Evolutionary conservation across 345 rosid species (phyloP), one percentile per base, ranked within the genome.

Genomic region (Sisymbrium altissimum): DNA sequence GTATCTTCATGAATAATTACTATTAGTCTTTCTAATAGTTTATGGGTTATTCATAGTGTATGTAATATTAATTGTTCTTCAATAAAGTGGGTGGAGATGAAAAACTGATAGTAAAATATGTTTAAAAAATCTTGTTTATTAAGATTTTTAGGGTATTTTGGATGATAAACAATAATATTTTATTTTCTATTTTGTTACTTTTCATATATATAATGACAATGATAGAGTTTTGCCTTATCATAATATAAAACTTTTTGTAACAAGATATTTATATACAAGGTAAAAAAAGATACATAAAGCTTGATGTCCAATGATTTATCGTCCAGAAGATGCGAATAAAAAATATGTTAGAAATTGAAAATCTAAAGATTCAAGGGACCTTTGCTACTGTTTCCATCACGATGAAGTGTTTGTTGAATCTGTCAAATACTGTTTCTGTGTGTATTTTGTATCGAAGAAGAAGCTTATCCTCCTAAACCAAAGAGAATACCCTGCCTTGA

Each of bases 401-500:
- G 96, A 90, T 75, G 93, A 85, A 73, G 86, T 86, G 56, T 88
- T 86, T 3, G 97, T 97, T 13, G 97, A 89, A 72, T 89, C 98
- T 49, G 96, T 93, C 70, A 86, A 83, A 90, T 88, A 84, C 76
- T 83, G 79, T 66, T 93, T 97, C 46, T 72, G 82, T 66, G 96
- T 88, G 79, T 89, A 90, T 23, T 93, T 93, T 39, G 85, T 90
- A 43, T 93, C 97, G 3, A 68, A 64, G 38, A 72, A 86, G 77
- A 90, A 86, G 83, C 84, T 86, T 71, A 75, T 87, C 36, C 1
- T n/a, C n/a, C n/a, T n/a, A n/a, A n/a, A n/a, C n/a, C n/a, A n/a
- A n/a, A n/a, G n/a, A n/a, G n/a, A n/a, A n/a, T n/a, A n/a, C n/a
- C n/a, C n/a, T n/a, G n/a, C n/a, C n/a, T n/a, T n/a, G n/a, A n/a